phyloP scores from a whole-genome alignment of 495 filamentous ascomycete genomes.

The Oidiodendron maius region DNA sequence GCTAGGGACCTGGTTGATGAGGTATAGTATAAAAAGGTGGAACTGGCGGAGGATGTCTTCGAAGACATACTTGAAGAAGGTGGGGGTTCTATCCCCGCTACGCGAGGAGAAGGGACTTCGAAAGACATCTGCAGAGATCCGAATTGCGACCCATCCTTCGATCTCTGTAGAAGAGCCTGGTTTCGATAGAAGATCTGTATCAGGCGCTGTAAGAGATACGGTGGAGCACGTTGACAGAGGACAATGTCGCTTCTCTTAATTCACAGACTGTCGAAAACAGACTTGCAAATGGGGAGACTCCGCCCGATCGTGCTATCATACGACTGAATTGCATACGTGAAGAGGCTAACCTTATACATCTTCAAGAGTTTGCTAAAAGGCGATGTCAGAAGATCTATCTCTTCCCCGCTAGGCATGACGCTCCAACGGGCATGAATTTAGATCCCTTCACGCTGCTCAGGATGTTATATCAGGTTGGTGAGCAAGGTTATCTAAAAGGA shows the following conservation, averaged over 20 bases:
- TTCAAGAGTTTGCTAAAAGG: constrained; percentile 4
- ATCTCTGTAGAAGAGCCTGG: too few species aligned
- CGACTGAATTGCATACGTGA: constrained; percentile 9
- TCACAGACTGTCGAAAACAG: constrained; percentile 2
- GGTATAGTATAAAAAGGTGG: too few species aligned
- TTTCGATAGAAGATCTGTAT: too few species aligned
- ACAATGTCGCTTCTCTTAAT: constrained; percentile 10
- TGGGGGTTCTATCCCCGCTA: too few species aligned
- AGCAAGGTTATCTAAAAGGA: constrained; percentile 7
- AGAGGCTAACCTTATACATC: constrained; percentile 10
- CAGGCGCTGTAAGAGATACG: too few species aligned
- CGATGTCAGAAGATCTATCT: constrained; percentile 15
- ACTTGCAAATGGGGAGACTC: constrained; percentile 11
- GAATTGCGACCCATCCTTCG: too few species aligned
- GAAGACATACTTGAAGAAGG: too few species aligned
- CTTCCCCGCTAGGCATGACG: constrained; percentile 10
- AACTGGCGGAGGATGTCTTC: too few species aligned
- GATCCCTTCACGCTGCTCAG: constrained; percentile 4
- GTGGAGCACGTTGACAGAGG: constrained; percentile 8
- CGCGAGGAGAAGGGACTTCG: too few species aligned
- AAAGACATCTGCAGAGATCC: too few species aligned
- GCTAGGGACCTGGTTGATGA: too few species aligned
- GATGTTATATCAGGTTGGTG: constrained; percentile 7
- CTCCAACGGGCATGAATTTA: neutral
- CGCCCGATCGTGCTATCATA: constrained; percentile 6